phyloP scores from a whole-genome alignment of 352 stramenopile genomes.

The Pythium periplocum region DNA sequence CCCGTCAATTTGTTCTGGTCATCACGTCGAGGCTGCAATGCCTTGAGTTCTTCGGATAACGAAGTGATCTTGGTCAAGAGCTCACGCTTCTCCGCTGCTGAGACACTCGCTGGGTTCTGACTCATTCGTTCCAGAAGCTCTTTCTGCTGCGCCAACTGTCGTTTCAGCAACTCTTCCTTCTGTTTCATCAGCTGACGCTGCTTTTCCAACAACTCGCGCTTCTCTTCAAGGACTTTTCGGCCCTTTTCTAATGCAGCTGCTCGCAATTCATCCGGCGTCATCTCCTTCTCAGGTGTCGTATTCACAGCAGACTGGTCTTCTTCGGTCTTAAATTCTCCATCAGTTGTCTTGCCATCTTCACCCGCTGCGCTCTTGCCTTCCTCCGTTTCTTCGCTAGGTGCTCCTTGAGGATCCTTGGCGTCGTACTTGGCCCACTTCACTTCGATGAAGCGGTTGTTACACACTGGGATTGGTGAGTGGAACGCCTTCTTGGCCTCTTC shows the following conservation, averaged over 20 bases:
- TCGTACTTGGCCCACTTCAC: slow-evolving; percentile 86
- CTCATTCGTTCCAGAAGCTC: slow-evolving; percentile 80
- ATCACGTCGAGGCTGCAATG: slow-evolving; percentile 27
- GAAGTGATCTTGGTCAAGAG: slow-evolving; percentile 83
- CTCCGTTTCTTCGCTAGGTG: slow-evolving; percentile 30
- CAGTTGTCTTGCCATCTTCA: slow-evolving; percentile 16
- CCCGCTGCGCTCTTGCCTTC: slow-evolving; percentile 25
- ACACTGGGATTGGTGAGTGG: slow-evolving; percentile 82
- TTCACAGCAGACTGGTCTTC: too few species aligned
- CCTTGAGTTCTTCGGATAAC: slow-evolving; percentile 64
- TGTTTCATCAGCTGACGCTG: slow-evolving; percentile 80
- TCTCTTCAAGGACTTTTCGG: slow-evolving; percentile 77
- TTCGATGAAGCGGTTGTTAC: slow-evolving; percentile 88
- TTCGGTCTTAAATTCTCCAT: background rate
- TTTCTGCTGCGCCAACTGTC: slow-evolving; percentile 76
- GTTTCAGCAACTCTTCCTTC: slow-evolving; percentile 77
- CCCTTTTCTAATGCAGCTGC: slow-evolving; percentile 73
- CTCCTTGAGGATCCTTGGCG: slow-evolving; percentile 55
- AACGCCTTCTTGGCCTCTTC: slow-evolving; percentile 82
- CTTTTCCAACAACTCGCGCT: slow-evolving; percentile 83
- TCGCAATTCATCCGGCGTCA: slow-evolving; percentile 70
- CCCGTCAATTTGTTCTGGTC: slow-evolving; percentile 34
- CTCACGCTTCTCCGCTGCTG: slow-evolving; percentile 62
- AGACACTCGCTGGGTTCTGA: slow-evolving; percentile 64
- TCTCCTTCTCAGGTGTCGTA: slow-evolving; percentile 35